Evolutionary conservation across 2,329 filamentous ascomycete genomes (phyloP).

Genomic region (Byssochlamys sp.): DNA sequence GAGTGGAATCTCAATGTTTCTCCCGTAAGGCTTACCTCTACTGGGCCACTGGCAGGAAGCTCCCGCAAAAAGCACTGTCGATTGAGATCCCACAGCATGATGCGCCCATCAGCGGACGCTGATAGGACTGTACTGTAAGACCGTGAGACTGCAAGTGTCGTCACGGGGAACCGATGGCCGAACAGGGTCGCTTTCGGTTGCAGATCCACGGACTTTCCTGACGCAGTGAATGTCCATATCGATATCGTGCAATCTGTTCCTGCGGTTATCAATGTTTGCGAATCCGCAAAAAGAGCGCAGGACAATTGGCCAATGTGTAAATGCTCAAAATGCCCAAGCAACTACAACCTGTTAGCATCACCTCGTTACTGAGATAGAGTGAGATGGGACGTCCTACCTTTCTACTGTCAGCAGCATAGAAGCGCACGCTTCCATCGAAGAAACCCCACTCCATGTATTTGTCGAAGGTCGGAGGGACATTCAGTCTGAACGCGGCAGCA

Average conservation of each 20-base stretch:
- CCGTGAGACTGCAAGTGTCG: slow-evolving; percentile 71
- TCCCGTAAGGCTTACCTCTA: slow-evolving; percentile 29
- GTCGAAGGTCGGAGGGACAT: slow-evolving; percentile 77
- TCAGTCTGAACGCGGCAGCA: slow-evolving; percentile 72
- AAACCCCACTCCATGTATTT: slow-evolving; percentile 95
- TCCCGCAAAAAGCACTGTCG: slow-evolving; percentile 74
- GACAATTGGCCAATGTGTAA: slow-evolving; percentile 85
- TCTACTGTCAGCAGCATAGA: slow-evolving; percentile 74
- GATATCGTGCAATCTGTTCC: slow-evolving; percentile 87
- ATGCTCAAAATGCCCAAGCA: slow-evolving; percentile 84
- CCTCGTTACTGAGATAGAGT: neutral
- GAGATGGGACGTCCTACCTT: slow-evolving; percentile 42
- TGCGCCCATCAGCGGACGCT: slow-evolving; percentile 68
- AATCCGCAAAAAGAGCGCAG: slow-evolving; percentile 73
- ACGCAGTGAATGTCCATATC: slow-evolving; percentile 63
- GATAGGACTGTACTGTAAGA: slow-evolving; percentile 83
- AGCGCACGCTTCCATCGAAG: slow-evolving; percentile 81
- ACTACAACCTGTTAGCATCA: slow-evolving; percentile 20
- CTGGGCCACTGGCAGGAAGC: slow-evolving; percentile 49
- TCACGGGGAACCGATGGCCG: slow-evolving; percentile 78
- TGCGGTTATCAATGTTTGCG: slow-evolving; percentile 79
- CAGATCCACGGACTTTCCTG: slow-evolving; percentile 65
- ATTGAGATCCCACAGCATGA: slow-evolving; percentile 91
- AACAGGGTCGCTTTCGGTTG: slow-evolving; percentile 72
- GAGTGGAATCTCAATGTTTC: neutral